phyloP scores from a whole-genome alignment of 768 basidiomycete genomes.

The Rhodotorula graminis region DNA sequence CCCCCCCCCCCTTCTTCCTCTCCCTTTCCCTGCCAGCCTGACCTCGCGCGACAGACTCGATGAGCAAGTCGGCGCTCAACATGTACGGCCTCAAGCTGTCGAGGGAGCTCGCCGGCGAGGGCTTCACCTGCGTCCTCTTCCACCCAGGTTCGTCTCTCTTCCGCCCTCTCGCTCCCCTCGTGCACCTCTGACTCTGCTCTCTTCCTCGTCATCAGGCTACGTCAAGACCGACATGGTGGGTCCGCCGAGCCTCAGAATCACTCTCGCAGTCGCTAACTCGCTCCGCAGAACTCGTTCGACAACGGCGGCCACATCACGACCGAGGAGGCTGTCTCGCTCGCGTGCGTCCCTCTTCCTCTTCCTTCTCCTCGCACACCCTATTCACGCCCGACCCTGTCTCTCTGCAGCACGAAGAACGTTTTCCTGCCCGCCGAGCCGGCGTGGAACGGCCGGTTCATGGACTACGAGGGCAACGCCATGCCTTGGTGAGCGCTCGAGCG shows the following conservation, averaged over 20 bases:
- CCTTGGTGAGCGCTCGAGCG: slow-evolving; percentile 1
- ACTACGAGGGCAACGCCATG: slow-evolving; percentile 4
- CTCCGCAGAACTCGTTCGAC: slow-evolving; percentile 14
- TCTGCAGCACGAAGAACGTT: slow-evolving; percentile 19
- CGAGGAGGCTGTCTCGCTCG: slow-evolving; percentile 7
- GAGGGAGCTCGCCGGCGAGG: slow-evolving; percentile 11
- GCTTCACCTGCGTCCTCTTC: slow-evolving; percentile 18
- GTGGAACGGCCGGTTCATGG: slow-evolving; percentile 21
- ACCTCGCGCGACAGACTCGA: slow-evolving; percentile 6
- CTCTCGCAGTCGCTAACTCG: neutral
- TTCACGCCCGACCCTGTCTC: neutral
- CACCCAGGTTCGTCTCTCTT: neutral
- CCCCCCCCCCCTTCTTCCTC: no score
- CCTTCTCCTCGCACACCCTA: no score
- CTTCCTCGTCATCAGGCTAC: neutral
- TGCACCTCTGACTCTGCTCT: no score
- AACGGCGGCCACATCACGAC: slow-evolving; percentile 20
- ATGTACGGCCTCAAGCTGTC: slow-evolving; percentile 33
- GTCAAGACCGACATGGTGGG: slow-evolving; percentile 5
- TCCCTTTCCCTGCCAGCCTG: neutral
- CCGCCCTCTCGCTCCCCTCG: no score
- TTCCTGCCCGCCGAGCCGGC: slow-evolving; percentile 13
- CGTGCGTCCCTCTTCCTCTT: slow-evolving; percentile 5
- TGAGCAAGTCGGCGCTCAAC: slow-evolving; percentile 32
- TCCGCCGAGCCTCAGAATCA: no score